Base-by-base conservation (phyloP, 2,329 filamentous ascomycete genomes). In the Penicillium sclerotigenum region DNA sequence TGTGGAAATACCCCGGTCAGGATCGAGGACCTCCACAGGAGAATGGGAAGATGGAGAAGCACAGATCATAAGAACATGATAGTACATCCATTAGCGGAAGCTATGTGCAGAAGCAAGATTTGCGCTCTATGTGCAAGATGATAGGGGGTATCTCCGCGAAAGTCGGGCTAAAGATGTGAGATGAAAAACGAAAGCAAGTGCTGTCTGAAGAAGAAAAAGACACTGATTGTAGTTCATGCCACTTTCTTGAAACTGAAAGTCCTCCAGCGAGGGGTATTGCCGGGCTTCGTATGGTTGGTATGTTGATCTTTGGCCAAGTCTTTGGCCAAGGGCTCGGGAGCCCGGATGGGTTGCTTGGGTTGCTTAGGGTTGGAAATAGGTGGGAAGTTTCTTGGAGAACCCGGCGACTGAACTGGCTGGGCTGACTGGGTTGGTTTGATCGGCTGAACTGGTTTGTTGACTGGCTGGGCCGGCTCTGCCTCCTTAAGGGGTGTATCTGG, bases 81-180 rank as follows among this genome's bases (percentile, higher is more conserved):
- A 58, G 63, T 70, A 71, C 65, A 72, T 68, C 59, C 59, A 60
- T 42, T 51, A 52, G 41, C 63, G 56, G 54, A 56, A 59, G 52
- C 53, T 71, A 70, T 72, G 66, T 72, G 68, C 67, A 66, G 59
- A 59, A 63, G 56, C 54, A 58, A 59, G 52, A 45, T 24, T 54
- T 36, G 59, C 46, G 57, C 56, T 63, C 34, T 63, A 65, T 65
- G 63, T 65, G 63, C 63, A 65, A 24, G 28, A 33, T 43, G 26
- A 43, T 53, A 22, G 37, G 46, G 58, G 60, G 62, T 64, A 65
- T 62, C 60, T 65, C 59, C 48, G 57, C 51, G 38, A 57, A 58
- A 50, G 40, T 54, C 54, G 28, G 28, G 56, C 46, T 42, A 13
- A 42, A 59, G 52, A 26, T 43, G 20, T 38, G 22, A 55, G 52